phyloP scores from a whole-genome alignment of 2,329 filamentous ascomycete species.

The Fusarium virguliforme region DNA sequence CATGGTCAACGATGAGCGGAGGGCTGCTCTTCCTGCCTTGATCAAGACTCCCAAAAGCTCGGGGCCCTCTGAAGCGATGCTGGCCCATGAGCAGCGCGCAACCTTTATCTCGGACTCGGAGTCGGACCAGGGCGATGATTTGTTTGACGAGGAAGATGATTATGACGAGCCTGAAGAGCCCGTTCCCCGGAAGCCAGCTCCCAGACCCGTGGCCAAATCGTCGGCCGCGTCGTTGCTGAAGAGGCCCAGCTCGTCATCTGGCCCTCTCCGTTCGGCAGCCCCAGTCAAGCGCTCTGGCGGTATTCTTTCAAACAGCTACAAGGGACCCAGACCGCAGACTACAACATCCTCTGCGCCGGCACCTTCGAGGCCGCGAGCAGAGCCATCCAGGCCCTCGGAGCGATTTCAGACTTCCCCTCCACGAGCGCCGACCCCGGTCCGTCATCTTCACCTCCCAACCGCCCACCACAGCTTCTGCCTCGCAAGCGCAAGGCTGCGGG shows the following conservation, averaged over 20 bases:
- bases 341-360: slow-evolving; percentile 22
- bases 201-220: slow-evolving; percentile 23
- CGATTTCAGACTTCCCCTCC: slow-evolving; percentile 44
- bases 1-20: slow-evolving; percentile 69
- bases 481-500: slow-evolving; percentile 65
- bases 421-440: slow-evolving; percentile 29
- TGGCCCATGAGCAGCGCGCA: slow-evolving; percentile 56
- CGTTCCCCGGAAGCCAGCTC: slow-evolving; percentile 26
- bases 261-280: slow-evolving; percentile 1
- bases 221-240: slow-evolving; percentile 44
- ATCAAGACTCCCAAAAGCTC: slow-evolving; percentile 44
- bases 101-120: slow-evolving; percentile 62
- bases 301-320: slow-evolving; percentile 52
- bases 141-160: slow-evolving; percentile 48
- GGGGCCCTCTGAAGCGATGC: slow-evolving; percentile 45
- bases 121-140: slow-evolving; percentile 42
- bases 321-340: slow-evolving; percentile 40
- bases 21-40: slow-evolving; percentile 59
- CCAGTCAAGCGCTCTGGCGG: slow-evolving; percentile 46
- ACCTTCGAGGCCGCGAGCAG: slow-evolving; percentile 29
- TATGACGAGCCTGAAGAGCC: slow-evolving; percentile 27
- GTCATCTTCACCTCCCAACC: slow-evolving; percentile 44
- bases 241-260: slow-evolving; percentile 24
- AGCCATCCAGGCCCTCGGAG: slow-evolving; percentile 31
- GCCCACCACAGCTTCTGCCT: slow-evolving; percentile 26